Evolutionary conservation across 169 alveolate genomes (phyloP).

Genomic region (Plasmodium billcollinsi): DNA sequence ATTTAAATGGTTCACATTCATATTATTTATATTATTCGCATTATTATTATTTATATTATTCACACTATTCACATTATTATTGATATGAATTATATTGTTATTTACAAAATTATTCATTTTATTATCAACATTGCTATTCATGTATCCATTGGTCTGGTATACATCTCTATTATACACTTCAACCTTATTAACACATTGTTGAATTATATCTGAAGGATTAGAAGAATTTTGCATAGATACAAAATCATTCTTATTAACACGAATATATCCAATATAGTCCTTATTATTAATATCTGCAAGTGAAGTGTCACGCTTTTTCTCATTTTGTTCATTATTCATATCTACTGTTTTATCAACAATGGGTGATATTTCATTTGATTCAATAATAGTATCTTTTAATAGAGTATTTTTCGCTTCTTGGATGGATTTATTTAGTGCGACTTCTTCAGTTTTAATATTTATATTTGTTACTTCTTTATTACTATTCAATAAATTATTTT

Average conservation of each 20-base stretch:
- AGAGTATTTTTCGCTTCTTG: too few relatives aligned
- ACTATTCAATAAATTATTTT: not conserved
- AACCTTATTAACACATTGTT: not conserved
- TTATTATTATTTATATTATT: conserved; percentile 1
- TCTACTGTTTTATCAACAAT: too few relatives aligned
- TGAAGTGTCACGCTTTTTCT: too few relatives aligned
- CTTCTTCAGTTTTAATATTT: conserved; percentile 9
- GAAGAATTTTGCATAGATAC: too few relatives aligned
- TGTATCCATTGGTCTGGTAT: not conserved
- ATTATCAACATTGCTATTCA: not conserved
- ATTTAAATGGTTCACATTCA: not conserved
- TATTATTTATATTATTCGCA: not conserved
- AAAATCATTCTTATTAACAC: not conserved
- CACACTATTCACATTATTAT: not conserved
- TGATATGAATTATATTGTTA: not conserved
- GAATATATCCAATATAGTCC: not conserved
- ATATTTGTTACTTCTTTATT: conserved; percentile 13
- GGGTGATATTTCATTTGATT: too few relatives aligned
- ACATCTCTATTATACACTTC: not conserved
- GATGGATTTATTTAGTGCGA: not conserved
- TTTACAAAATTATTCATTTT: too few relatives aligned
- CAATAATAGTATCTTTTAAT: too few relatives aligned
- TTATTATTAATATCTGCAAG: not conserved
- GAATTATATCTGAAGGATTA: too few relatives aligned
- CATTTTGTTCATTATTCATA: too few relatives aligned